Evolutionary conservation across 345 rosid genomes (phyloP), one percentile per base, ranked within the genome.

Genomic region (Cardamine occulta): DNA sequence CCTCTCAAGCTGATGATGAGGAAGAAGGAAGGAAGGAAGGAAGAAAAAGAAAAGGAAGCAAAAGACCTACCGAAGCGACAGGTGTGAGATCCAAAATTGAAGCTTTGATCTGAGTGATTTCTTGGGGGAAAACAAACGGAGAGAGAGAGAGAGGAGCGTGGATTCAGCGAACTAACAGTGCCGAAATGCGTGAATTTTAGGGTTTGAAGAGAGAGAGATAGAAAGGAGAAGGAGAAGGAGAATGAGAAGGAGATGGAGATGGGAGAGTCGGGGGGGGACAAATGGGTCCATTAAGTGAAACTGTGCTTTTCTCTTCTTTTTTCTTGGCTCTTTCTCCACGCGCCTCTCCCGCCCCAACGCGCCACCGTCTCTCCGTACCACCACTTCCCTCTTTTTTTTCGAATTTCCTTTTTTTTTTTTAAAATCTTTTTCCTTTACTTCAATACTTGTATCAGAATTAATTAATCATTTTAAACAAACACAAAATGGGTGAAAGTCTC

Each of bases 11-110:
- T 42, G 47, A 42, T 13, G 47, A 42, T 42, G 47, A 47, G 1
- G 10, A 47, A 4, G 10, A 58, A 45, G 37, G 4, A 44, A 45
- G 54, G 8, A 45, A 12, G 14, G 28, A 10, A 39, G 19, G 13
- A 11, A 61, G 42, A 8, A 66, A 68, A 63, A 7, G 14, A n/a
- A 39, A 10, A 39, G 19, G 13, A 11, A 61, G 42, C 13, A 66
- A 68, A 63, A 7, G 17, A 56, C 76, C 26, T 80, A 71, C 70
- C 73, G 68, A 72, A 57, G 78, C 44, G 86, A 80, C 86, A 77
- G 82, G 58, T 83, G 84, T 80, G 70, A 83, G 84, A 83, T 83
- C 82, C 74, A 74, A 78, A 68, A 40, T 48, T 45, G 45, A 55
- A 32, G 63, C 66, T 83, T 37, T 62, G 81, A 70, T 40, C 57